Conservation (phyloP, 306 rosid genomes). For the Fragaria vesca region DNA sequence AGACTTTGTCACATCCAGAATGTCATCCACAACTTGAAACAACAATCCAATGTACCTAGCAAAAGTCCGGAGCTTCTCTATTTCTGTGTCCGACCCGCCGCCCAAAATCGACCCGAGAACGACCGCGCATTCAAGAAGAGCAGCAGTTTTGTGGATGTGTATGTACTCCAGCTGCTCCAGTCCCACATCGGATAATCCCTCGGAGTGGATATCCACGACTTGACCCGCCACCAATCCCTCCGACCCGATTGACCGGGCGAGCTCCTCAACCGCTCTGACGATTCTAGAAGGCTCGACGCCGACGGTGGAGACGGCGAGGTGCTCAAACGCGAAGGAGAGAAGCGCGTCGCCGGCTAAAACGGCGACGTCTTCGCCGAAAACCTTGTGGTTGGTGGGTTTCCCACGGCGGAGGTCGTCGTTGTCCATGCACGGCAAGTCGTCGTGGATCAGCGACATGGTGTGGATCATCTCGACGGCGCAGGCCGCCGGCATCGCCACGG, state of each 20-base stretch:
- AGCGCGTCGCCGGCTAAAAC: constrained; percentile 76
- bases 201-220: constrained; percentile 54
- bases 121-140: constrained; percentile 55
- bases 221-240: constrained; percentile 82
- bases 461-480: constrained; percentile 84
- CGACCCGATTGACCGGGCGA: constrained; percentile 55
- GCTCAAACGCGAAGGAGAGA: constrained; percentile 62
- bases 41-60: constrained; percentile 62
- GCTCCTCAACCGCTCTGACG: constrained; percentile 47
- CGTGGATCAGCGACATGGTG: constrained; percentile 84
- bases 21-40: constrained; percentile 87
- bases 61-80: constrained; percentile 54
- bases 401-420: constrained; percentile 84
- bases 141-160: constrained; percentile 72
- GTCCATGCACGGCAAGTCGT: constrained; percentile 81
- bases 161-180: constrained; percentile 59
- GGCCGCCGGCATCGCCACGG: constrained; percentile 59
- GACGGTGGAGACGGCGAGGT: constrained; percentile 38
- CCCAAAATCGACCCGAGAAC: constrained; percentile 71
- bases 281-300: constrained; percentile 41
- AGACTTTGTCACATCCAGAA: constrained; percentile 72
- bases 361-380: constrained; percentile 70
- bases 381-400: constrained; percentile 69
- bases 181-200: constrained; percentile 44
- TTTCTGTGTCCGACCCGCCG: constrained; percentile 49